Conservation (phyloP, 305 asterid species). For the Ilex paraguariensis region DNA sequence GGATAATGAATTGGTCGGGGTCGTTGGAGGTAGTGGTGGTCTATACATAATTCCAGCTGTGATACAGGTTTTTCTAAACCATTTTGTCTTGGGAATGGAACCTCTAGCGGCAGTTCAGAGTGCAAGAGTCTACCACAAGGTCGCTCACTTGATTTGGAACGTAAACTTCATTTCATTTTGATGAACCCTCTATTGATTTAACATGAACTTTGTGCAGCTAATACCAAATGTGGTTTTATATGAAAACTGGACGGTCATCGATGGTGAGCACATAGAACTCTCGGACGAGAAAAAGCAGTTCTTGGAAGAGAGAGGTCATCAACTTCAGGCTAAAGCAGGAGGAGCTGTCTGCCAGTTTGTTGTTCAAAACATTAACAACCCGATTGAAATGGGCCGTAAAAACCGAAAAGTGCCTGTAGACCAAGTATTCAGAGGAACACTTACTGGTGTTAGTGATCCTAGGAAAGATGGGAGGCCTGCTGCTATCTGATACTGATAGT, state of each 20-base stretch:
- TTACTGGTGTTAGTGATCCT: constrained; percentile 83
- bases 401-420: constrained; percentile 19
- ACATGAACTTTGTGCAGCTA: constrained; percentile 36
- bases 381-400: constrained; percentile 19
- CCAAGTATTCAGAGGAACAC: constrained; percentile 36
- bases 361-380: constrained; percentile 51
- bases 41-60: constrained; percentile 71
- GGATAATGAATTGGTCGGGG: constrained; percentile 82
- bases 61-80: constrained; percentile 80
- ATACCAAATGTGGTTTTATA: constrained; percentile 68
- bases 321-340: constrained; percentile 50
- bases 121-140: constrained; percentile 86
- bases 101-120: constrained; percentile 69
- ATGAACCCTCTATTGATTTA: constrained; percentile 1
- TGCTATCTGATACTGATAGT: constrained; percentile 40
- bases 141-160: background rate
- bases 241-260: constrained; percentile 79
- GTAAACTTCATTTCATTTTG: background rate
- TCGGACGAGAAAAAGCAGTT: constrained; percentile 39
- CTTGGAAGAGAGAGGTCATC: constrained; percentile 67
- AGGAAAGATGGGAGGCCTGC: constrained; percentile 92
- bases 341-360: constrained; percentile 79
- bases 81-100: constrained; percentile 69
- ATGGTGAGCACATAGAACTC: constrained; percentile 81
- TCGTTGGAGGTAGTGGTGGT: constrained; percentile 90